Conservation (phyloP, 2,329 filamentous ascomycete genomes). For the Aspergillus fijiensis region DNA sequence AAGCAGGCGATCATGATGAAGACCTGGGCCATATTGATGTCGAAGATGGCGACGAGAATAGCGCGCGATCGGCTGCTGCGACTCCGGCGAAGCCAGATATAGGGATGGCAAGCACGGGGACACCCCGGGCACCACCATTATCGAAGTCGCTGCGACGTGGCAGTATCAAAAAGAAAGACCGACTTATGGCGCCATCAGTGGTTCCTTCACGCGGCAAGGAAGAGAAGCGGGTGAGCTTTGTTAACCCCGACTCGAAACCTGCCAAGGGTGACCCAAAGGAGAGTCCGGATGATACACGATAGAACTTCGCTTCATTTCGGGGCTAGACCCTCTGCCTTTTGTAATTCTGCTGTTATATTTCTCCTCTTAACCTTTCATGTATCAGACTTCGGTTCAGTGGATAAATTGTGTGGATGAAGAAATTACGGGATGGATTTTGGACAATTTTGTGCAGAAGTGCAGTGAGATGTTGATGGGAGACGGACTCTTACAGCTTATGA, state of each 20-base stretch:
- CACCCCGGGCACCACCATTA: constrained; percentile 25
- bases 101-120: constrained; percentile 29
- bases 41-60: constrained; percentile 44
- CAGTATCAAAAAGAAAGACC: constrained; percentile 33
- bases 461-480: not conserved
- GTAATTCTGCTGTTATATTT: constrained; percentile 14
- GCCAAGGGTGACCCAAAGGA: constrained; percentile 28
- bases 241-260: constrained; percentile 33
- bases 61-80: constrained; percentile 33
- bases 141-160: constrained; percentile 33
- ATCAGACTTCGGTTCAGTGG: constrained; percentile 13
- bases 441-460: not conserved
- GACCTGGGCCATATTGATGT: constrained; percentile 48
- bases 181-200: constrained; percentile 27
- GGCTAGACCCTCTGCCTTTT: constrained; percentile 2
- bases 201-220: constrained; percentile 32
- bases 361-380: constrained; percentile 15
- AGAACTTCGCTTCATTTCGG: constrained; percentile 9
- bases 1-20: constrained; percentile 55
- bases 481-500: not conserved
- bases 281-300: constrained; percentile 20
- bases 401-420: constrained; percentile 1
- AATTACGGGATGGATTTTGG: not conserved
- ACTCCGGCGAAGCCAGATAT: constrained; percentile 37
- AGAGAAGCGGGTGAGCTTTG: constrained; percentile 40